A percentile compares a stretch with the other conserved stretches of the same genome.
phyloP scores from a whole-genome alignment of 169 alveolate species.

The Eimeria mitis region DNA sequence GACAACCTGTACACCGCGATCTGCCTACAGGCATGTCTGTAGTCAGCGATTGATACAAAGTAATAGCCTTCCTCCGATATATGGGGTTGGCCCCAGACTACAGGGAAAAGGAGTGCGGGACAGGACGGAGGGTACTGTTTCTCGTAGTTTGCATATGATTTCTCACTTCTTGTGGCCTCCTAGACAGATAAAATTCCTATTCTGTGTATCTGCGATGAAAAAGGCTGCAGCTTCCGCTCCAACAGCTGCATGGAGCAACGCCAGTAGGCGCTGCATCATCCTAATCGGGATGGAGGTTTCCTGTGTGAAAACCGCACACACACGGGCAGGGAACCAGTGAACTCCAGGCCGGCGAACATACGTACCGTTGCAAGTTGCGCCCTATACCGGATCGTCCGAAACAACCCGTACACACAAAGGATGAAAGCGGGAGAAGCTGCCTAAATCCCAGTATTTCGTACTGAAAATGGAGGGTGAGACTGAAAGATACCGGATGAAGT shows the following conservation, averaged over 20 bases:
- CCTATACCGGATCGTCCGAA: not conserved
- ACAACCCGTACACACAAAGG: not conserved
- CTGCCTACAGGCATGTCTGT: not conserved
- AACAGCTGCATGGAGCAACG: conserved; percentile 71
- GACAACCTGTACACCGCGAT: not conserved
- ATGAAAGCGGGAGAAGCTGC: not conserved
- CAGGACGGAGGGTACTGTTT: not conserved
- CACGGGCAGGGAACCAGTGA: not conserved
- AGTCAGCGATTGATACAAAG: not conserved
- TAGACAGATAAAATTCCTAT: conserved; percentile 76
- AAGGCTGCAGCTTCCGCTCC: conserved; percentile 81
- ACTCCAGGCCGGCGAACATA: not conserved
- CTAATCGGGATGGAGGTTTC: conserved; percentile 73
- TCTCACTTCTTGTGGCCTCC: conserved; percentile 79
- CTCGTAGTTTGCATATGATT: not conserved
- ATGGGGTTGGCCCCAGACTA: too few species aligned
- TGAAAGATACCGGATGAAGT: not conserved
- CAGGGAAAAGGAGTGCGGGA: not conserved
- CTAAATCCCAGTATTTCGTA: not conserved
- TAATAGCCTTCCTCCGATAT: not conserved
- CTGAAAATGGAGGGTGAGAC: not conserved
- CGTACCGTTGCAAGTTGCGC: not conserved
- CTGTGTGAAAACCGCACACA: conserved; percentile 18
- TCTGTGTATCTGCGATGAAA: conserved; percentile 80
- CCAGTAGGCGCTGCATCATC: conserved; percentile 78